A percentile compares a stretch with the other conserved stretches of the same genome.
These are phyloP conservation scores for Fusarium tupiense DNA, from an alignment of 2,329 filamentous ascomycete genomes.

Conservation along the genomic window DNA sequence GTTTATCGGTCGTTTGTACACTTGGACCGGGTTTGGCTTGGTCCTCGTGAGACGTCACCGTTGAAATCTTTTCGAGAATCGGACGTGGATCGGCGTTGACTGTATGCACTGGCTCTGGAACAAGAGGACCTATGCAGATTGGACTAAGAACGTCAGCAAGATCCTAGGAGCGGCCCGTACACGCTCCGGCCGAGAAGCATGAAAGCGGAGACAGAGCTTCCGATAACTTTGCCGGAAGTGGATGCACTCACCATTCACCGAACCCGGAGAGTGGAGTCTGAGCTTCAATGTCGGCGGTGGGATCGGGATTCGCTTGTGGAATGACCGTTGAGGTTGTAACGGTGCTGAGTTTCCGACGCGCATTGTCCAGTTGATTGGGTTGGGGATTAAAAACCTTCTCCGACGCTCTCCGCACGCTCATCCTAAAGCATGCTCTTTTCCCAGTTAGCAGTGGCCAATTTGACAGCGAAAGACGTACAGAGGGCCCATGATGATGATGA, in stretches of 20 bases:
- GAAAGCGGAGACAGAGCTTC: slow-evolving; percentile 12
- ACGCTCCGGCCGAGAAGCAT: slow-evolving; percentile 6
- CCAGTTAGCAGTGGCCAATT: neutral
- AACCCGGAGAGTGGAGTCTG: slow-evolving; percentile 27
- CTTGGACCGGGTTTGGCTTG: neutral
- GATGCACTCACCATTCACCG: slow-evolving; percentile 42
- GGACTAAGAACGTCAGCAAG: slow-evolving; percentile 37
- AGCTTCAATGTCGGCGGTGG: slow-evolving; percentile 32
- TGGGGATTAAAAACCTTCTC: slow-evolving; percentile 35
- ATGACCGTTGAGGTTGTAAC: slow-evolving; percentile 41
- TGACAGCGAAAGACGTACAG: slow-evolving; percentile 16
- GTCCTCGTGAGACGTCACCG: slow-evolving; percentile 9
- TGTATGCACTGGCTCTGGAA: slow-evolving; percentile 40
- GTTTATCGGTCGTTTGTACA: neutral
- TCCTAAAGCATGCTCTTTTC: slow-evolving; percentile 30
- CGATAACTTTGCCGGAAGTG: neutral
- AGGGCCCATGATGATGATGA: slow-evolving; percentile 35
- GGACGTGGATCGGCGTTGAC: slow-evolving; percentile 23
- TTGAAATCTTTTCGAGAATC: slow-evolving; percentile 29
- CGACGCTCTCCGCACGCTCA: slow-evolving; percentile 16
- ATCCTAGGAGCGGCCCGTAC: neutral
- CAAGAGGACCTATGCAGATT: slow-evolving; percentile 48
- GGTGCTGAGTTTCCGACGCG: slow-evolving; percentile 44
- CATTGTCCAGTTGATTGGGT: slow-evolving; percentile 36
- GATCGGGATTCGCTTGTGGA: slow-evolving; percentile 15